Evolutionary conservation across 2,329 filamentous ascomycete genomes (phyloP).

Genomic region (Cryphonectria japonica): DNA sequence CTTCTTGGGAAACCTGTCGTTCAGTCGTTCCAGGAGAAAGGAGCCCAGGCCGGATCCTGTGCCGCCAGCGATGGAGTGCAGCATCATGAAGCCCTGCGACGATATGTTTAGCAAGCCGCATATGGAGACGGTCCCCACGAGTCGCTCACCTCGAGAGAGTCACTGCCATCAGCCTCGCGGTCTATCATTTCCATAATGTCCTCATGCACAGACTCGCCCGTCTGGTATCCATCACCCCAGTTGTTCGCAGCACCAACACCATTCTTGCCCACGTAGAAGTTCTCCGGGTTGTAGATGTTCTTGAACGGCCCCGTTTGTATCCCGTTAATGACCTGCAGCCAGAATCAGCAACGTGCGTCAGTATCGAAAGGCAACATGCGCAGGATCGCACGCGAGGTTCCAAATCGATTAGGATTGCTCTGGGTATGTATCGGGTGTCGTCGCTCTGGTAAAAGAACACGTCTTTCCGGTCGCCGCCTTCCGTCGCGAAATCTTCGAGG

Average conservation of each 20-base stretch:
- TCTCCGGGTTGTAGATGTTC: slow-evolving; percentile 99
- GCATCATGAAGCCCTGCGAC: slow-evolving; percentile 87
- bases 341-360: slow-evolving; percentile 8
- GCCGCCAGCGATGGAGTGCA: slow-evolving; percentile 96
- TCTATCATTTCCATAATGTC: slow-evolving; percentile 99
- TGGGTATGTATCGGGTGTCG: slow-evolving; percentile 96
- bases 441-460: slow-evolving; percentile 99
- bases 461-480: slow-evolving; percentile 96
- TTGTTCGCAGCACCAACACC: slow-evolving; percentile 96
- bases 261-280: slow-evolving; percentile 95
- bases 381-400: slow-evolving; percentile 73
- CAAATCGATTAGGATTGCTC: slow-evolving; percentile 92
- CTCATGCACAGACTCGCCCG: slow-evolving; percentile 88
- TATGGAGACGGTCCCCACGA: too few species aligned
- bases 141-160: slow-evolving; percentile 79
- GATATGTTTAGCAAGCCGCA: slow-evolving; percentile 32
- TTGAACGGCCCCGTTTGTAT: slow-evolving; percentile 94
- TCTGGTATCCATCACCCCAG: slow-evolving; percentile 96
- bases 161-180: slow-evolving; percentile 94
- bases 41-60: slow-evolving; percentile 96
- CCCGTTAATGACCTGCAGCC: slow-evolving; percentile 72
- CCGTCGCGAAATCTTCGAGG: slow-evolving; percentile 95
- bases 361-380: neutral
- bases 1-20: slow-evolving; percentile 98
- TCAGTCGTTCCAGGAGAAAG: slow-evolving; percentile 91